These are phyloP conservation scores for Borovskyia barvae DNA, from an alignment of 208 protist species.

Conservation along the genomic window DNA sequence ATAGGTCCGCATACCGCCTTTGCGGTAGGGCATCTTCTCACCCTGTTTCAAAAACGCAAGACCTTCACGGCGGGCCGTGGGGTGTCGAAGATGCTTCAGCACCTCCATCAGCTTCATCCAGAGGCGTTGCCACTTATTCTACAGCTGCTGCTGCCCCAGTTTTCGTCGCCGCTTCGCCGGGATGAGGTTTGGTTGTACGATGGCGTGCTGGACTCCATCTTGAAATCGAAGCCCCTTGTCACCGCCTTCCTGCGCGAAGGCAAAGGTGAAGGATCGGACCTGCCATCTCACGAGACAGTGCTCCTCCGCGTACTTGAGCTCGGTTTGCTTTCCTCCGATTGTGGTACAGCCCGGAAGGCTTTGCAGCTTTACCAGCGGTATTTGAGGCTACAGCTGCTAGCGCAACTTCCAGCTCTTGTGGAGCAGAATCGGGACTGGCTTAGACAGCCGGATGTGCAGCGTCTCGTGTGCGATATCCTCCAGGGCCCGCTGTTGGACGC, in stretches of 20 bases:
- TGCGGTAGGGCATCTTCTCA: slow-evolving; percentile 1
- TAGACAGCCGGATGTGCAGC: background rate
- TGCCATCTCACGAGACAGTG: background rate
- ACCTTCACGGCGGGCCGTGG: background rate
- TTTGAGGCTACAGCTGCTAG: slow-evolving; percentile 1
- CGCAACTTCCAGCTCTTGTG: background rate
- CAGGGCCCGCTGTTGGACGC: slow-evolving; percentile 12
- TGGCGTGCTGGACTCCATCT: background rate
- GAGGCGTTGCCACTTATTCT: background rate
- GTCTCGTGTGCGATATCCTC: slow-evolving; percentile 4
- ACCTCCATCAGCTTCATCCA: background rate
- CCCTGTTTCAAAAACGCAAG: slow-evolving; percentile 5
- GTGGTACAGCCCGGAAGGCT: background rate
- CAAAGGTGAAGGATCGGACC: background rate
- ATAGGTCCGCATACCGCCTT: slow-evolving; percentile 7
- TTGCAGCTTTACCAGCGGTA: background rate
- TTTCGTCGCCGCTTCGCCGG: background rate
- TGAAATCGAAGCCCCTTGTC: background rate
- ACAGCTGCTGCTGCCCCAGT: background rate
- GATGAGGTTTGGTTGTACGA: background rate
- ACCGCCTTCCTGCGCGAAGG: background rate
- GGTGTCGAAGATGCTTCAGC: background rate
- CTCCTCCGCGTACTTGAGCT: background rate
- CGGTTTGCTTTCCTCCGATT: background rate
- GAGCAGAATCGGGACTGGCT: slow-evolving; percentile 12